Evolutionary conservation across 176 grass and related monocot species (phyloP).

Genomic region (Urochloa ruziziensis): DNA sequence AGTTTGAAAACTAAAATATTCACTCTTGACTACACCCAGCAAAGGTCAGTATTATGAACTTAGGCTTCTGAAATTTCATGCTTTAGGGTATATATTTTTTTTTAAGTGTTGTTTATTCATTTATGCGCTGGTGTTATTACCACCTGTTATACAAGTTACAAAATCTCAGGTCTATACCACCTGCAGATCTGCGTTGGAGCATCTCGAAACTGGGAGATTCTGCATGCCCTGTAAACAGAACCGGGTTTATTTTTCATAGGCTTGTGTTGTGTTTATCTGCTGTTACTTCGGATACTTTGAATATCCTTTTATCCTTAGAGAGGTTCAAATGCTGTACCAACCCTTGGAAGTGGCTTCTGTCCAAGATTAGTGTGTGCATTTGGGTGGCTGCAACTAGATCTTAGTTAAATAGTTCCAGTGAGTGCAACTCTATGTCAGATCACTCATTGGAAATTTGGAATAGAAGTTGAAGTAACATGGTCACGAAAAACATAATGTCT

Average conservation of each 20-base stretch:
- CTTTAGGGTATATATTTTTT: slow-evolving; percentile 1
- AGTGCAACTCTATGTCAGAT: neutral
- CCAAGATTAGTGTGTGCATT: neutral
- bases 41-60: slow-evolving; percentile 55
- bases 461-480: neutral
- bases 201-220: slow-evolving; percentile 80
- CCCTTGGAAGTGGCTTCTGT: slow-evolving; percentile 6
- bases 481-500: neutral
- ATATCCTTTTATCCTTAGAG: neutral
- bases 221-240: slow-evolving; percentile 90
- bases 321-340: slow-evolving; percentile 17
- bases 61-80: neutral
- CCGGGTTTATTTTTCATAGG: slow-evolving; percentile 6
- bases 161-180: slow-evolving; percentile 5
- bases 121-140: neutral
- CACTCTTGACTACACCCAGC: slow-evolving; percentile 75
- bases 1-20: slow-evolving; percentile 77
- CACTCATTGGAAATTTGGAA: neutral
- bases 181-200: slow-evolving; percentile 71
- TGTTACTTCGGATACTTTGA: too few relatives aligned
- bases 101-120: neutral
- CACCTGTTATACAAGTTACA: neutral
- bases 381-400: neutral
- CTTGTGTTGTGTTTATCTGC: neutral
- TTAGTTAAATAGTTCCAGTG: slow-evolving; percentile 10